Base-by-base conservation (phyloP, 176 grass and related monocot genomes). In the Oryza punctata region DNA sequence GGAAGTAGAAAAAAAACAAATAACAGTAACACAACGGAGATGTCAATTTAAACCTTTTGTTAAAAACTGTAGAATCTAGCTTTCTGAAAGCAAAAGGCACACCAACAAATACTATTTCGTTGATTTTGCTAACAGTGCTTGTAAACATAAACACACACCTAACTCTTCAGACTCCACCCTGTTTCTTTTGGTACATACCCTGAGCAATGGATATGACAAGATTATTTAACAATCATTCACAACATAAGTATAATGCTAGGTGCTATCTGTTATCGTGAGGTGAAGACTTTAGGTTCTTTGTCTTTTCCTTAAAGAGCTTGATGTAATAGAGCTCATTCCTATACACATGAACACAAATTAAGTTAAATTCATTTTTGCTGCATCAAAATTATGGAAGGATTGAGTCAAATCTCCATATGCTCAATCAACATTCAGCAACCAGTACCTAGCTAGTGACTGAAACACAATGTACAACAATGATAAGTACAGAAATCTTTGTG, bases 181-280 rank as follows among this genome's bases (percentile, higher is more conserved):
- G 23, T 78, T 78, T 83, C 35, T 12, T 18, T 27, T 41, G 44
- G 7, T 83, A 35, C 7, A 73, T 30, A 71, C 68, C 38, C 15
- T 12, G 25, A 64, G 66, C 54, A 10, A 66, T n/a, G 59, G 25
- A 73, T 66, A 54, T 57, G 85, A 49, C 28, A 45, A 52, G 30
- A 24, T 69, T 69, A 45, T 12, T 32, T 29, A 30, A 37, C 4
- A 65, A 43, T 2, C 5, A 21, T 57, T 1, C 82, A 15, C 18
- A 16, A 19, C 23, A 32, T n/a, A n/a, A n/a, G n/a, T 35, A 18
- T 25, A 38, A 11, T 68, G 4, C 16, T 18, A 54, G 49, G 7
- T 68, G 4, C 16, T 18, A 54, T 15, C 16, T 19, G 15, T 19
- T 54, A 6, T 54, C 1, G 47, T 50, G 47, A 16, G 47, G 50